These are phyloP conservation scores for Exidia glandulosa DNA, from an alignment of 768 basidiomycete species.

Conservation along the genomic window DNA sequence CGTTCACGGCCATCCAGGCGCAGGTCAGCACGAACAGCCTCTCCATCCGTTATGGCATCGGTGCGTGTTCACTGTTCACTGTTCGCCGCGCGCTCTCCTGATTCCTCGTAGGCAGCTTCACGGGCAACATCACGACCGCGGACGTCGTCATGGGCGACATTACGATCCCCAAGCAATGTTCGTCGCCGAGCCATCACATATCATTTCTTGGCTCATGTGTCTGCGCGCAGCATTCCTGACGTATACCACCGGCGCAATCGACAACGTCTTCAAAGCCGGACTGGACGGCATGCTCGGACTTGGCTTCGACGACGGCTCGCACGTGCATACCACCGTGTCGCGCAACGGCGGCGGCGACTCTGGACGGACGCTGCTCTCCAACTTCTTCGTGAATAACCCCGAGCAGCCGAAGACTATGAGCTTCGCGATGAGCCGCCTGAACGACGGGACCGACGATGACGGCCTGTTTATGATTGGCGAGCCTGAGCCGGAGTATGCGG, in stretches of 20 bases:
- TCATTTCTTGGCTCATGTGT: neutral
- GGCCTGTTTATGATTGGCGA: slow-evolving; percentile 19
- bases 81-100: neutral
- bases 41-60: neutral
- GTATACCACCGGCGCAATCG: neutral
- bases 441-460: slow-evolving; percentile 11
- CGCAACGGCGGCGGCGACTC: neutral
- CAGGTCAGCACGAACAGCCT: neutral
- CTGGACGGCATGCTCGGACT: slow-evolving; percentile 1
- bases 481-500: slow-evolving; percentile 6
- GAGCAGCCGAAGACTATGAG: slow-evolving; percentile 15
- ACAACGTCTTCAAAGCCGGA: neutral
- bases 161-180: neutral
- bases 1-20: neutral
- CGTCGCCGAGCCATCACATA: neutral
- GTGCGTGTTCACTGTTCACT: neutral
- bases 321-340: neutral
- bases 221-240: neutral
- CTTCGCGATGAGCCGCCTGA: slow-evolving; percentile 14
- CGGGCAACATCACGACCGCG: neutral
- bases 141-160: neutral
- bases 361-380: neutral
- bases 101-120: neutral
- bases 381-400: slow-evolving; percentile 14
- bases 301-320: neutral